Percentiles rank a stretch among this genome's conserved stretches.
Conservation (phyloP, 148 eudicot species). For the Fagopyrum esculentum region DNA sequence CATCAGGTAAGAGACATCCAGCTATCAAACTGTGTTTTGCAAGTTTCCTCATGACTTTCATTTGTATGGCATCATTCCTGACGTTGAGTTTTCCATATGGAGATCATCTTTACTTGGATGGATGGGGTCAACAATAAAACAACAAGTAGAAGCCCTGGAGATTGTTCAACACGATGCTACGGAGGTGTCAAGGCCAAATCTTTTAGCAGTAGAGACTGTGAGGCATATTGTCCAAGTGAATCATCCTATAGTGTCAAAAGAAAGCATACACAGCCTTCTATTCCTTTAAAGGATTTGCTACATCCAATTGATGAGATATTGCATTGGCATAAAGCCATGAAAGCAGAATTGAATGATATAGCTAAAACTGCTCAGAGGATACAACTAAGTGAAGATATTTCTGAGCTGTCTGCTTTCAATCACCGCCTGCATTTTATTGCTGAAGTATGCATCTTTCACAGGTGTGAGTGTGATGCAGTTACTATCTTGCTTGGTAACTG, state of each 20-base stretch:
- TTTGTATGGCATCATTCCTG: constrained; percentile 8
- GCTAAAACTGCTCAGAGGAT: constrained; percentile 82
- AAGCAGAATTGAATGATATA: constrained; percentile 68
- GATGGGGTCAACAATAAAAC: constrained; percentile 48
- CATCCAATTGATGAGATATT: constrained; percentile 82
- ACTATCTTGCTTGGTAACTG: not conserved
- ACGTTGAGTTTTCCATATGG: constrained; percentile 15
- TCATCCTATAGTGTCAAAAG: constrained; percentile 41
- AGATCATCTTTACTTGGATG: constrained; percentile 94
- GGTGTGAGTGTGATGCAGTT: constrained; percentile 44
- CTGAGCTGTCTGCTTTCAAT: constrained; percentile 68
- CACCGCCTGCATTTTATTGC: constrained; percentile 87
- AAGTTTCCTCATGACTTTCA: not conserved
- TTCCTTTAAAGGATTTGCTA: constrained; percentile 24
- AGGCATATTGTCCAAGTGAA: constrained; percentile 46
- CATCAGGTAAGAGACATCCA: constrained; percentile 57
- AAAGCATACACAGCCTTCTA: constrained; percentile 31
- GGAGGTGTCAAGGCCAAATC: constrained; percentile 26
- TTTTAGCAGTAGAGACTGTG: constrained; percentile 23
- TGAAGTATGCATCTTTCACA: constrained; percentile 97
- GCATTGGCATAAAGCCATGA: constrained; percentile 88
- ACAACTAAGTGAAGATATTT: constrained; percentile 55
- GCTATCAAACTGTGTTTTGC: not conserved
- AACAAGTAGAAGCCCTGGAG: constrained; percentile 28
- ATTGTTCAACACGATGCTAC: constrained; percentile 27